Conservation (phyloP, 345 rosid species). For the Pistacia integerrima region DNA sequence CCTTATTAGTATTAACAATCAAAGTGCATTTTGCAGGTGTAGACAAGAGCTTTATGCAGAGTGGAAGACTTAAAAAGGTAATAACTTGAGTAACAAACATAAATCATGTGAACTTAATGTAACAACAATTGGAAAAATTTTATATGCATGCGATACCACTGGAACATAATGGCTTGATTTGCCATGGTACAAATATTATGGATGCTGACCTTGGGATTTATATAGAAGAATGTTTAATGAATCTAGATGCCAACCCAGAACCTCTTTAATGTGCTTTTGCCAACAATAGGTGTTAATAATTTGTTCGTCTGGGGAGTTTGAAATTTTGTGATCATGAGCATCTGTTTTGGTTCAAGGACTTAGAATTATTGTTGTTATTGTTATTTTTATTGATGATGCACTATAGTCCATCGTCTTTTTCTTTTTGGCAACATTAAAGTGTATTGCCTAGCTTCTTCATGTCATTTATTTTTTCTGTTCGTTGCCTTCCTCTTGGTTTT, state of each 20-base stretch:
- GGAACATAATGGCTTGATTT: background rate
- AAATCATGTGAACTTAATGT: background rate
- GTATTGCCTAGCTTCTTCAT: background rate
- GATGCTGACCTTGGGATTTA: background rate
- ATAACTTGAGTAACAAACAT: slow-evolving; percentile 14
- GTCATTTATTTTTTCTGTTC: background rate
- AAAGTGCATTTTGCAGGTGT: slow-evolving; percentile 28
- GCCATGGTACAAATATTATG: background rate
- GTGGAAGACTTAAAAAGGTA: slow-evolving; percentile 44
- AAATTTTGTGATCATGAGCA: background rate
- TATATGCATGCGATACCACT: slow-evolving; percentile 1
- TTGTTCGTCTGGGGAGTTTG: background rate
- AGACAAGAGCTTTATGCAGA: slow-evolving; percentile 28
- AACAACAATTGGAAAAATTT: slow-evolving; percentile 3
- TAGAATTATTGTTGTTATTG: background rate
- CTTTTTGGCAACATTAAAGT: background rate
- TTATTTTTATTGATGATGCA: background rate
- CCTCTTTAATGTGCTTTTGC: background rate
- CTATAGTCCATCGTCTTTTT: background rate
- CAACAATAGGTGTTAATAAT: background rate
- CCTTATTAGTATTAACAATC: background rate
- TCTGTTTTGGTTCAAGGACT: background rate
- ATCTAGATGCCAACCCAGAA: background rate
- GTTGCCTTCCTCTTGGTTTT: background rate
- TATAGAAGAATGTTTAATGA: slow-evolving; percentile 5